These are phyloP conservation scores for Alternaria sp. DNA, from an alignment of 2,329 filamentous ascomycete genomes.

Conservation along the genomic window DNA sequence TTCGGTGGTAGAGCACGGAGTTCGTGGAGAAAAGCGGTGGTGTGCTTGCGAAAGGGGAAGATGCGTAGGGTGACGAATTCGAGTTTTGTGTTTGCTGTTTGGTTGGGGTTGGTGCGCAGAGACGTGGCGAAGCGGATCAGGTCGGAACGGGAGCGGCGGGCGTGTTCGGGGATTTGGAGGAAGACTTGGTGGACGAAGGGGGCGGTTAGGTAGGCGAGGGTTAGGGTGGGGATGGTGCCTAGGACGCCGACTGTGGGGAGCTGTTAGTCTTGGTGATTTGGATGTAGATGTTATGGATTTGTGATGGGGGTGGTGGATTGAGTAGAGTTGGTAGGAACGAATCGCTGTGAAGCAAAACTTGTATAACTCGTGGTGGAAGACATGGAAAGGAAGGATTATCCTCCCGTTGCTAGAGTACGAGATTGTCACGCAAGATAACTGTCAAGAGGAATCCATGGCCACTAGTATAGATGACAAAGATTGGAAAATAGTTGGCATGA, in stretches of 20 bases:
- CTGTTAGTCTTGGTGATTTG: not conserved
- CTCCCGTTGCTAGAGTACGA: not conserved
- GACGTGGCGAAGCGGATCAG: slow-evolving; percentile 37
- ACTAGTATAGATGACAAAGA: not conserved
- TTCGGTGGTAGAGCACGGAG: slow-evolving; percentile 43
- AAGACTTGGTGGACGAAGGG: slow-evolving; percentile 48
- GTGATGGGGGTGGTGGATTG: too few relatives aligned
- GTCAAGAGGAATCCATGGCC: not conserved
- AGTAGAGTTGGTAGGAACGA: not conserved
- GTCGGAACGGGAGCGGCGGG: slow-evolving; percentile 33
- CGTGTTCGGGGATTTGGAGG: slow-evolving; percentile 44
- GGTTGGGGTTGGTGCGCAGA: slow-evolving; percentile 22
- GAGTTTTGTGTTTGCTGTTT: slow-evolving; percentile 39
- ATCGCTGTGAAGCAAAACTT: not conserved
- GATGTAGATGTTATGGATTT: not conserved
- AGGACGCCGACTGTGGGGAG: slow-evolving; percentile 38
- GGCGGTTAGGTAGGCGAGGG: slow-evolving; percentile 47
- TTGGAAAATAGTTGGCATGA: not conserved
- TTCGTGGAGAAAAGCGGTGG: slow-evolving; percentile 41
- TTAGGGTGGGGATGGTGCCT: slow-evolving; percentile 42
- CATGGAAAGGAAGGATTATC: not conserved
- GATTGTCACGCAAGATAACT: not conserved
- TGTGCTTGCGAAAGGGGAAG: slow-evolving; percentile 44
- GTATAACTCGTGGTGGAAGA: not conserved
- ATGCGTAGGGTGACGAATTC: slow-evolving; percentile 49